Evolutionary conservation across 2,329 filamentous ascomycete genomes (phyloP).

Genomic region (Ophiosphaerella herpotricha): DNA sequence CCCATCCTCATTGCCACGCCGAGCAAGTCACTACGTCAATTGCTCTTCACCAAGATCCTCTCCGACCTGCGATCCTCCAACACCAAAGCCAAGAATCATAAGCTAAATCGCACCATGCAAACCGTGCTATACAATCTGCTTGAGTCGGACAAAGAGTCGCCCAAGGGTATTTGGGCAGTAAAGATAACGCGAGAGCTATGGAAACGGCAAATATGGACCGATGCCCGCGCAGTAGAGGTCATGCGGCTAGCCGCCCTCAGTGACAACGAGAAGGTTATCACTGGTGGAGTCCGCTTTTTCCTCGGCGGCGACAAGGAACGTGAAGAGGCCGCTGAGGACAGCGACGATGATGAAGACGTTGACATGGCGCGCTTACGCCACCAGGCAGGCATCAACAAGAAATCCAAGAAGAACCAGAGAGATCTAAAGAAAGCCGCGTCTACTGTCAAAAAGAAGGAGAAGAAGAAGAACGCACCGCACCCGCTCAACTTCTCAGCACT

Average conservation of each 20-base stretch:
- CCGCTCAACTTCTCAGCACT: slow-evolving; percentile 94
- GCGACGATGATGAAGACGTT: slow-evolving; percentile 71
- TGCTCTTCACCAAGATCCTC: slow-evolving; percentile 89
- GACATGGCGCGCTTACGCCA: slow-evolving; percentile 84
- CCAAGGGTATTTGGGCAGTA: slow-evolving; percentile 92
- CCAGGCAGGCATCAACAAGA: slow-evolving; percentile 92
- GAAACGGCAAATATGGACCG: slow-evolving; percentile 95
- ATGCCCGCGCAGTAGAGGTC: slow-evolving; percentile 92
- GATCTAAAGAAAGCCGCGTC: slow-evolving; percentile 78
- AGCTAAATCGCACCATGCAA: slow-evolving; percentile 89
- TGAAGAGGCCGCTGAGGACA: slow-evolving; percentile 83
- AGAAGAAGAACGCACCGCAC: slow-evolving; percentile 85
- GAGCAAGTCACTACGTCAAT: slow-evolving; percentile 82
- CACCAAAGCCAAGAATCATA: slow-evolving; percentile 85
- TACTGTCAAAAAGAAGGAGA: slow-evolving; percentile 78
- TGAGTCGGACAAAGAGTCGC: slow-evolving; percentile 79
- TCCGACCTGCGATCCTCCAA: slow-evolving; percentile 89
- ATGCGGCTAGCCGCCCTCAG: slow-evolving; percentile 93
- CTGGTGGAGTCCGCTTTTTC: slow-evolving; percentile 90
- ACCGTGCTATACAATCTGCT: slow-evolving; percentile 91
- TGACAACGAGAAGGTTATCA: slow-evolving; percentile 90
- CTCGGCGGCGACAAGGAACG: slow-evolving; percentile 94
- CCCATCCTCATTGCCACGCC: slow-evolving; percentile 90
- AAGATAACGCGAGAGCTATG: slow-evolving; percentile 94
- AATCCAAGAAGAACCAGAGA: slow-evolving; percentile 84